Evolutionary conservation across 352 stramenopile genomes (phyloP), one percentile per base, ranked within the genome.

Genomic region (Ophiocytium majus): DNA sequence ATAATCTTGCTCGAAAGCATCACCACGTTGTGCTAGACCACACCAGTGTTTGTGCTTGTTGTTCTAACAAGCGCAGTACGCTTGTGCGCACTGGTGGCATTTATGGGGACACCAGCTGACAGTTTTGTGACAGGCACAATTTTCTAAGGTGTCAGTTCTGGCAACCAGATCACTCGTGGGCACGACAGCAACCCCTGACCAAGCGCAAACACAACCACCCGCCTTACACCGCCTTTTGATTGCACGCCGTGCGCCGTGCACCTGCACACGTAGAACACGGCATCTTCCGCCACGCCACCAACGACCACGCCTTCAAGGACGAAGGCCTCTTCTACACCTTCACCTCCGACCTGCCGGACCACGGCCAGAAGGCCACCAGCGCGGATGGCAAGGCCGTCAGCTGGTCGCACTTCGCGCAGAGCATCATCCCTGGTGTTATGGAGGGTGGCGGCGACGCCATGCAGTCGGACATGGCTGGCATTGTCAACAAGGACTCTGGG

Each of bases 261-360:
- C 32, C 14, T 82, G 36, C 43, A 50, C 79, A n/a, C 14, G 28
- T 43, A 86, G 83, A 86, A 0, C 57, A 78, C 75, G 83, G 71
- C 28, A 75, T 79, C 79, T 85, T 87, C 66, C 50, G 9, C 64
- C 84, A 88, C 37, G 84, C 82, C 0, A 88, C 84, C 9, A 86
- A 57, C 50, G 84, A 88, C 79, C 84, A 88, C 74, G 31, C 81
- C 31, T 88, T 88, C 80, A 86, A 86, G 63, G 43, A 78, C 66
- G 37, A 57, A 37, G 49, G 37, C 0, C 35, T 88, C 1, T 88
- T 86, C 81, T 88, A 88, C 75, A 63, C 80, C 17, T 88, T 88
- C 34, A 37, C 75, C 0, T 33, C 75, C 33, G 84, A 88, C 37
- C 80, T 83, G 64, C 79, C 83, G 0, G 50, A 36, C 36, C 75